Conservation (phyloP, 345 rosid species). For the Gossypium herbaceum region DNA sequence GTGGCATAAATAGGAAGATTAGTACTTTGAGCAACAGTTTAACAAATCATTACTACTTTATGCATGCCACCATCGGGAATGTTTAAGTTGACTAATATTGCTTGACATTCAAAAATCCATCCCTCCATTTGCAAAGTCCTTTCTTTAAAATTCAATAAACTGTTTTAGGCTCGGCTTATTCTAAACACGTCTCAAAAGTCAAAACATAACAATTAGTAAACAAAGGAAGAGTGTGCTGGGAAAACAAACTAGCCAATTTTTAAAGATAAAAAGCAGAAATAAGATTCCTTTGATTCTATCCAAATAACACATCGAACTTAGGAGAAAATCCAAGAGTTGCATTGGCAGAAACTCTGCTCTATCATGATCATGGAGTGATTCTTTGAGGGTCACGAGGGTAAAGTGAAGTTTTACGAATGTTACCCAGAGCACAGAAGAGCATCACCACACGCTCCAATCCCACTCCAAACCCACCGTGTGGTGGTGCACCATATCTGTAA, state of each 20-base stretch:
- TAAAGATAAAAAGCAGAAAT: not conserved
- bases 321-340: not conserved
- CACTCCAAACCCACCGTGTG: constrained; percentile 77
- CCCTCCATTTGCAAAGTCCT: not conserved
- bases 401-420: constrained; percentile 77
- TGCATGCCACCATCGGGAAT: not conserved
- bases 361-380: constrained; percentile 51
- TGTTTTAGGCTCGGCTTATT: not conserved
- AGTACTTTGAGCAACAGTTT: constrained; percentile 16
- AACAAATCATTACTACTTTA: not conserved
- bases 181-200: not conserved
- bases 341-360: constrained; percentile 39
- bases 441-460: constrained; percentile 72
- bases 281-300: not conserved
- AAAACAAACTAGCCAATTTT: not conserved
- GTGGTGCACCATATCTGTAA: constrained; percentile 77
- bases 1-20: constrained; percentile 18
- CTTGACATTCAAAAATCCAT: not conserved
- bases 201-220: not conserved
- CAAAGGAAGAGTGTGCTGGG: not conserved
- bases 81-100: not conserved
- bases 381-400: constrained; percentile 87
- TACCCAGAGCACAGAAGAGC: constrained; percentile 75
- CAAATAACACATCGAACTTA: not conserved
- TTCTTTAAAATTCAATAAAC: not conserved